Conservation (phyloP, 768 basidiomycete genomes). For the Lactarius psammicola region DNA sequence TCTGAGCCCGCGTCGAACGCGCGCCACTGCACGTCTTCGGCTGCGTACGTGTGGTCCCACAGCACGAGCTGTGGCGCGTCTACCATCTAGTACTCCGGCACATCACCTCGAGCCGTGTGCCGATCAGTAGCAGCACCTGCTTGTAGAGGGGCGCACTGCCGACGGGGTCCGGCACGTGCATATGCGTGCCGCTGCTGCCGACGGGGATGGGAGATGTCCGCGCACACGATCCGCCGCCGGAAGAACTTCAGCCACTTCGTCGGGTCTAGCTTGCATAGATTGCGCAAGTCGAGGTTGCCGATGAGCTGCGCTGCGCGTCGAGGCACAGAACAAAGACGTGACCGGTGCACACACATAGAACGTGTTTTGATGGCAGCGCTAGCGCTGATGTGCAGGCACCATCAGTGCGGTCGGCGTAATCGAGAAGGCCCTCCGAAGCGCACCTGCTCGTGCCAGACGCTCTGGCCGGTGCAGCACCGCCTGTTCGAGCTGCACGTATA, state of each 20-base stretch:
- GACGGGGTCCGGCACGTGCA: conserved; percentile 78
- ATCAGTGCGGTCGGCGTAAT: conserved; percentile 9
- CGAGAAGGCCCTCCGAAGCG: neutral
- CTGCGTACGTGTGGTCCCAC: conserved; percentile 81
- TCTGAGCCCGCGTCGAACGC: conserved; percentile 46
- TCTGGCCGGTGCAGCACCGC: conserved; percentile 1
- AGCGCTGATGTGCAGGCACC: conserved; percentile 66
- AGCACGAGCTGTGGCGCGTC: conserved; percentile 87
- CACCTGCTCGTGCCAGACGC: neutral
- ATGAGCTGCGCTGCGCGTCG: conserved; percentile 64
- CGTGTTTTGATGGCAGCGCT: conserved; percentile 82
- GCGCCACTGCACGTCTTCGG: conserved; percentile 70
- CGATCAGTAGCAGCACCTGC: conserved; percentile 92
- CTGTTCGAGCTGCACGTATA: conserved; percentile 77
- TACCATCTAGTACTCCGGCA: conserved; percentile 87
- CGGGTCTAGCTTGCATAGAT: conserved; percentile 91
- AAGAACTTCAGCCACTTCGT: conserved; percentile 87
- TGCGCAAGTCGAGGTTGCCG: conserved; percentile 94
- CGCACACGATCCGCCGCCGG: conserved; percentile 61
- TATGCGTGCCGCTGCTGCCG: conserved; percentile 30
- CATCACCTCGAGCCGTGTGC: conserved; percentile 72
- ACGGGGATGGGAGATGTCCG: conserved; percentile 52
- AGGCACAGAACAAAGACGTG: conserved; percentile 64
- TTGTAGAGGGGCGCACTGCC: conserved; percentile 93
- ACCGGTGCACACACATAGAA: conserved; percentile 96